Evolutionary conservation across 768 basidiomycete genomes (phyloP).

Genomic region (Russula ochroleuca): DNA sequence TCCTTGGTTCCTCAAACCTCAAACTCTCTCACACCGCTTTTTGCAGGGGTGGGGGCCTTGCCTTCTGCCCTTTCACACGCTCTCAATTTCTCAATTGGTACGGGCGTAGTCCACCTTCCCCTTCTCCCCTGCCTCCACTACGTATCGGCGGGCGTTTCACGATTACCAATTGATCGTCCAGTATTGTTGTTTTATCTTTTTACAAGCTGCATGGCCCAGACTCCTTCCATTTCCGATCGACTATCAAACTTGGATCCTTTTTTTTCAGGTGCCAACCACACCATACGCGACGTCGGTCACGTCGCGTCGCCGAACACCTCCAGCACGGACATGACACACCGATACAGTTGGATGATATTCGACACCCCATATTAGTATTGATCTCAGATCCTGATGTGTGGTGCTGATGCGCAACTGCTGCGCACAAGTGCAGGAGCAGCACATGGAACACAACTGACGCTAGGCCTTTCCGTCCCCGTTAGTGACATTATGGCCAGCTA

Average conservation of each 20-base stretch:
- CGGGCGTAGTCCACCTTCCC: not conserved
- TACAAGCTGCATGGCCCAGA: not conserved
- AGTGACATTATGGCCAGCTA: too few species aligned
- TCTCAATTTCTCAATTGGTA: not conserved
- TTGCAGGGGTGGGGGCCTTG: not conserved
- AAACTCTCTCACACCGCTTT: not conserved
- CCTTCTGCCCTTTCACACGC: not conserved
- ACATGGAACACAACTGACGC: not conserved
- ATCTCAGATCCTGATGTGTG: not conserved
- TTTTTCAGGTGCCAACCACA: not conserved
- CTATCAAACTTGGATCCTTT: not conserved
- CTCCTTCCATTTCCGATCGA: not conserved
- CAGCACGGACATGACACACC: not conserved
- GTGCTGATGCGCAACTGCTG: not conserved
- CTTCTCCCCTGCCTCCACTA: not conserved
- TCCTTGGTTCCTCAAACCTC: conserved; percentile 11
- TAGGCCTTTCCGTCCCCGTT: not conserved
- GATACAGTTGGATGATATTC: not conserved
- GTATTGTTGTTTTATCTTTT: not conserved
- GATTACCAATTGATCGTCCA: not conserved
- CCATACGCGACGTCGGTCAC: too few species aligned
- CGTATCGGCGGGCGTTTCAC: not conserved
- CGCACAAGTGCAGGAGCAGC: not conserved
- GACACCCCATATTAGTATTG: not conserved
- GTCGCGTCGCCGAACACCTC: not conserved